Conservation (phyloP, 306 rosid species). For the Cucurbita argyrosperma region DNA sequence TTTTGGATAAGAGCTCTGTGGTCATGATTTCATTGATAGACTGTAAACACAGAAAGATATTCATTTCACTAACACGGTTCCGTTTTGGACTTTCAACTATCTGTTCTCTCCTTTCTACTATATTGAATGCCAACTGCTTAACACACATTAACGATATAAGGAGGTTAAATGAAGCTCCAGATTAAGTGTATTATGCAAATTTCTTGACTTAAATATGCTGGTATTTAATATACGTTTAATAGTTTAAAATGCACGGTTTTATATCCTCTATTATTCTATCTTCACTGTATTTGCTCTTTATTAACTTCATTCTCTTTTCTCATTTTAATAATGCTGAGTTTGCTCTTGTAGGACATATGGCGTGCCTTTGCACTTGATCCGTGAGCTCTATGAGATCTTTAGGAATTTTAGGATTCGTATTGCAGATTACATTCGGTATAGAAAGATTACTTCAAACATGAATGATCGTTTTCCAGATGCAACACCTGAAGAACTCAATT, state of each 20-base stretch:
- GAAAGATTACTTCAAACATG: constrained; percentile 97
- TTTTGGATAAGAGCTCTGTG: neutral
- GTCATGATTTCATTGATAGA: neutral
- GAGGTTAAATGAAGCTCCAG: neutral
- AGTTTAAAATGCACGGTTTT: neutral
- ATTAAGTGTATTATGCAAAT: neutral
- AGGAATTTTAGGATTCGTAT: constrained; percentile 85
- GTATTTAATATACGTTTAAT: neutral
- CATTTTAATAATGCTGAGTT: constrained; percentile 12
- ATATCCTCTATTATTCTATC: neutral
- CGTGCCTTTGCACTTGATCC: constrained; percentile 88
- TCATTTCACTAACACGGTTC: neutral
- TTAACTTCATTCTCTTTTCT: neutral
- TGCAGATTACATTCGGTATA: constrained; percentile 79
- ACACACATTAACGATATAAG: neutral
- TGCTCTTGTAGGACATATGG: constrained; percentile 59
- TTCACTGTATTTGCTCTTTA: neutral
- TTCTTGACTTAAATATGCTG: neutral
- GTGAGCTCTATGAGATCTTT: constrained; percentile 96
- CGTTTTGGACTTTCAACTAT: neutral
- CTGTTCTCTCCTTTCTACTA: neutral
- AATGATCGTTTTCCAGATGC: constrained; percentile 96
- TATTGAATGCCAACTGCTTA: neutral
- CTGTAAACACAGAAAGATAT: neutral
- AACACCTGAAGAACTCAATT: constrained; percentile 84